A percentile compares a stretch with the other conserved stretches of the same genome.
Conservation (phyloP, 1,284 basidiomycete genomes). For the Mycena citricolor region DNA sequence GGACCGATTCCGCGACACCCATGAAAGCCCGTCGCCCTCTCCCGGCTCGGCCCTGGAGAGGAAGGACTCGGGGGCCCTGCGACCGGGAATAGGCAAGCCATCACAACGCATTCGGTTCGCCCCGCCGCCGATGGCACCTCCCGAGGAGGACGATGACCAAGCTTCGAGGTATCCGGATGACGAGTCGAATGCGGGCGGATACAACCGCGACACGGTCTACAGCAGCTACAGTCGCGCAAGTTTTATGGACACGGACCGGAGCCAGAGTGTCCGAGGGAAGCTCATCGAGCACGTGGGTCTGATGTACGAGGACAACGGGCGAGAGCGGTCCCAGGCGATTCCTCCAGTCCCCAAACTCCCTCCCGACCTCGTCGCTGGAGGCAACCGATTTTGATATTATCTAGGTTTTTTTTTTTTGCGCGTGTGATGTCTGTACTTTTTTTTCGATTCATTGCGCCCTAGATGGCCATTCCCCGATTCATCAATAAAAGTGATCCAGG, state of each 20-base stretch:
- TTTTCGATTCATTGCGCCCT: background rate
- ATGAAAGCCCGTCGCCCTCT: background rate
- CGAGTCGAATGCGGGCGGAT: slow-evolving; percentile 27
- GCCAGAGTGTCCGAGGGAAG: slow-evolving; percentile 46
- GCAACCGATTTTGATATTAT: slow-evolving; percentile 14
- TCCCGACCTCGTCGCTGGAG: slow-evolving; percentile 8
- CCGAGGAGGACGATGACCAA: slow-evolving; percentile 10
- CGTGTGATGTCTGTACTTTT: background rate
- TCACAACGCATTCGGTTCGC: slow-evolving; percentile 1
- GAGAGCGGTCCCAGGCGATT: slow-evolving; percentile 30
- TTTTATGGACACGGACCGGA: slow-evolving; percentile 53
- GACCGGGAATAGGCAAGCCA: slow-evolving; percentile 10
- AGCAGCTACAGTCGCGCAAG: slow-evolving; percentile 51
- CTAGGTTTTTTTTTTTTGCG: slow-evolving; percentile 1
- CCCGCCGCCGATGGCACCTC: background rate
- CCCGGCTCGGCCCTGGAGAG: slow-evolving; percentile 14
- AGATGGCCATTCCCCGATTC: no score
- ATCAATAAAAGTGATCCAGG: no score
- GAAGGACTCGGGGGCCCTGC: slow-evolving; percentile 19
- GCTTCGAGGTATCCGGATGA: slow-evolving; percentile 18
- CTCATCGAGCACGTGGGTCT: slow-evolving; percentile 51
- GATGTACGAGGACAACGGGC: slow-evolving; percentile 45
- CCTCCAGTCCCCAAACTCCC: slow-evolving; percentile 51
- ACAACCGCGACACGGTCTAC: slow-evolving; percentile 44
- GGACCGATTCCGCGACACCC: slow-evolving; percentile 15